Conservation (phyloP, 805 yeast genomes). For the Kuraishia ogatae region DNA sequence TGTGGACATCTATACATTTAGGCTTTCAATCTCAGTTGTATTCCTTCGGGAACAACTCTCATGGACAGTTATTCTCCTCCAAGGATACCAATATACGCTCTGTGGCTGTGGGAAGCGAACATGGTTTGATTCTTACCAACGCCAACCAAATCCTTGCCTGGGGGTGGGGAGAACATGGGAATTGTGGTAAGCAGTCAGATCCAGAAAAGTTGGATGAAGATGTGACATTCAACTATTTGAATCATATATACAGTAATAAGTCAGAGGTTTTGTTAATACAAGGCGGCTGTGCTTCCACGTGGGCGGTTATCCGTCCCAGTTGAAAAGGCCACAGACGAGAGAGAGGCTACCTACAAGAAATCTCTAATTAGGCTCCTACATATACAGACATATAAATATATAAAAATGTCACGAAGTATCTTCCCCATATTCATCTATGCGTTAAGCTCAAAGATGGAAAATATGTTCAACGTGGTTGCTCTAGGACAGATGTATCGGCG, state of each 20-base stretch:
- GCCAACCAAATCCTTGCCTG: slow-evolving; percentile 48
- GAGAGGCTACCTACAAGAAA: no score
- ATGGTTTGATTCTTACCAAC: slow-evolving; percentile 44
- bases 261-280: slow-evolving; percentile 25
- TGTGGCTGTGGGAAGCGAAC: slow-evolving; percentile 68
- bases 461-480: slow-evolving; percentile 66
- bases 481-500: slow-evolving; percentile 59
- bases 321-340: not conserved
- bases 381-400: not conserved
- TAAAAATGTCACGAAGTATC: slow-evolving; percentile 59
- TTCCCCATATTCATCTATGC: slow-evolving; percentile 73
- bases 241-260: slow-evolving; percentile 18
- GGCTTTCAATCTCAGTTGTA: slow-evolving; percentile 11
- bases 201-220: slow-evolving; percentile 6
- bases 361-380: no score
- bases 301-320: slow-evolving; percentile 32
- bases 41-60: slow-evolving; percentile 70
- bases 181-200: slow-evolving; percentile 51
- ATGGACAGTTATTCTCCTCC: slow-evolving; percentile 48
- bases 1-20: slow-evolving; percentile 80
- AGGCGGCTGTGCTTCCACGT: slow-evolving; percentile 66
- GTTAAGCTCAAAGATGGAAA: slow-evolving; percentile 55
- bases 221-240: slow-evolving; percentile 29
- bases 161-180: slow-evolving; percentile 99
- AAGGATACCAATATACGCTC: not conserved